Evolutionary conservation across 768 basidiomycete species (phyloP).

Genomic region (Russula compacta): DNA sequence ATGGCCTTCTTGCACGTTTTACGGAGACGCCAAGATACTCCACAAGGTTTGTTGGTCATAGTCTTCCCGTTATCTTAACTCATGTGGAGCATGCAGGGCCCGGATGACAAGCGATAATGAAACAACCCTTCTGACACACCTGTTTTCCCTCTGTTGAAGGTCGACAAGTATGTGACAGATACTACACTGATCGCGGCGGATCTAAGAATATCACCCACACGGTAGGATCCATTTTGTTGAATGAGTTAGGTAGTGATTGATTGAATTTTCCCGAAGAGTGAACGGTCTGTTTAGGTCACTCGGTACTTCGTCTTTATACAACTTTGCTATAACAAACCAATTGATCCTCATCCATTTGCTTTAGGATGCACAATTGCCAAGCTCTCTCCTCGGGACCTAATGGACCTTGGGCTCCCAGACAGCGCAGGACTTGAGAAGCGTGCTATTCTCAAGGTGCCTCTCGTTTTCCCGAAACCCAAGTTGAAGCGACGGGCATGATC

Average conservation of each 20-base stretch:
- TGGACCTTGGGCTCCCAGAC: conserved; percentile 57
- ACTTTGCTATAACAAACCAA: background rate
- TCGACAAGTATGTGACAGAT: conserved; percentile 74
- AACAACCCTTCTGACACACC: conserved; percentile 63
- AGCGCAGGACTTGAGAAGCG: conserved; percentile 54
- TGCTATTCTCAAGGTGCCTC: conserved; percentile 66
- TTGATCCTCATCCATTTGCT: background rate
- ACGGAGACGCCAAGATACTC: conserved; percentile 66
- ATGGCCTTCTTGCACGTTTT: conserved; percentile 70
- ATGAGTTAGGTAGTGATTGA: background rate
- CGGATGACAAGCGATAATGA: conserved; percentile 59
- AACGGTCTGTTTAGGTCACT: conserved; percentile 68
- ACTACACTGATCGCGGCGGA: conserved; percentile 61
- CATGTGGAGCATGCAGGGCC: conserved; percentile 13
- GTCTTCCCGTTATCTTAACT: background rate
- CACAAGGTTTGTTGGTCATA: conserved; percentile 41
- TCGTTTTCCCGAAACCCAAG: conserved; percentile 69
- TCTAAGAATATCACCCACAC: conserved; percentile 50
- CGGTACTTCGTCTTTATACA: conserved; percentile 31
- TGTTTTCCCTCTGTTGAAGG: conserved; percentile 72
- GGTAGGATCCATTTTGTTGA: conserved; percentile 42
- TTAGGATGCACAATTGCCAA: conserved; percentile 65
- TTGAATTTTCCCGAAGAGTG: conserved; percentile 34
- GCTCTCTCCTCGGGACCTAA: conserved; percentile 52
- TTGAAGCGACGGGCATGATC: conserved; percentile 26